phyloP scores from a whole-genome alignment of 2,329 filamentous ascomycete species.

The Talaromyces sp. region DNA sequence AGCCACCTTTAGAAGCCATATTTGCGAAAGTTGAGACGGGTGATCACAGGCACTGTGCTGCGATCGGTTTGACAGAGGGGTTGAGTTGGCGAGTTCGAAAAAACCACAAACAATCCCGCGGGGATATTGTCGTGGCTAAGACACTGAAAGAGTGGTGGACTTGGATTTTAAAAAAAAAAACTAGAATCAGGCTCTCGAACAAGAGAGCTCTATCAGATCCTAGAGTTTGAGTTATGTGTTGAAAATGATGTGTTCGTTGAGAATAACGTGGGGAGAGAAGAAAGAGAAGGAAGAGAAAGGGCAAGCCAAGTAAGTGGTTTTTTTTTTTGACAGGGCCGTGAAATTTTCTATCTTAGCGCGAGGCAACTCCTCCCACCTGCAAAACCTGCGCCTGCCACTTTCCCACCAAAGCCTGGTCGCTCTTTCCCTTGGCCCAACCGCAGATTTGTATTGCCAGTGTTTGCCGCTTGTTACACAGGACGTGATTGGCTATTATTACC shows the following conservation, averaged over 20 bases:
- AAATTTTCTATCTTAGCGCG: slow-evolving; percentile 29
- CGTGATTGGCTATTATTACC: neutral
- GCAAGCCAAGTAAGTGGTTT: slow-evolving; percentile 17
- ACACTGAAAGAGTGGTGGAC: slow-evolving; percentile 21
- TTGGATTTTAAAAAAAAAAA: slow-evolving; percentile 21
- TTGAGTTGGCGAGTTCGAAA: slow-evolving; percentile 23
- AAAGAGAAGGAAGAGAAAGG: slow-evolving; percentile 23
- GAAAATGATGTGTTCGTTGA: slow-evolving; percentile 22
- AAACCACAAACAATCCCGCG: slow-evolving; percentile 35
- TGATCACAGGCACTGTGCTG: slow-evolving; percentile 73
- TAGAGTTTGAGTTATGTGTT: slow-evolving; percentile 25
- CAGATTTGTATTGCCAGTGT: slow-evolving; percentile 10
- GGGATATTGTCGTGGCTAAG: slow-evolving; percentile 27
- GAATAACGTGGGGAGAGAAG: slow-evolving; percentile 23
- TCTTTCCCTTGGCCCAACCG: slow-evolving; percentile 1
- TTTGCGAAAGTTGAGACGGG: slow-evolving; percentile 64
- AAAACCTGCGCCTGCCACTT: neutral
- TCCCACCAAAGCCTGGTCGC: slow-evolving; percentile 10
- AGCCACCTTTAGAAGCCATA: slow-evolving; percentile 97
- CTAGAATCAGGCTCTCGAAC: slow-evolving; percentile 37
- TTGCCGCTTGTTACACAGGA: neutral
- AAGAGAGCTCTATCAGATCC: slow-evolving; percentile 32
- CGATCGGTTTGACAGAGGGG: slow-evolving; percentile 53
- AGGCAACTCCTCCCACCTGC: slow-evolving; percentile 20
- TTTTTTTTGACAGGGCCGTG: slow-evolving; percentile 21